These are phyloP conservation scores for Coix lacrymajobi DNA, from an alignment of 176 grass and related monocot genomes.

Conservation along the genomic window DNA sequence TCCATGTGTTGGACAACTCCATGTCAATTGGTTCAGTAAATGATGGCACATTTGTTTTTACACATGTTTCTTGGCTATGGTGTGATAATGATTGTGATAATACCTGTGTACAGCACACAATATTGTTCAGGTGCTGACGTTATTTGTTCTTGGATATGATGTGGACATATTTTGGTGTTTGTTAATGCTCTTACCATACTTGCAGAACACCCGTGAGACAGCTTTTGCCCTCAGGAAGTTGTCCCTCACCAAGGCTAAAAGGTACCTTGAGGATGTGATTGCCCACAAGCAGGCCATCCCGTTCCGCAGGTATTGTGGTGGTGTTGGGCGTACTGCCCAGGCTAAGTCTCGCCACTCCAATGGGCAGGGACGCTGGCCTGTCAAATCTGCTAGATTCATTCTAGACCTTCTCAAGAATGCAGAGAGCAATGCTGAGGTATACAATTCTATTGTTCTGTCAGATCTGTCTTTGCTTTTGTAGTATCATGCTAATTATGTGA, in stretches of 20 bases:
- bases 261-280: conserved; percentile 92
- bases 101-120: background rate
- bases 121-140: background rate
- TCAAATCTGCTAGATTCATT: no score
- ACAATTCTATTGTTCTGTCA: background rate
- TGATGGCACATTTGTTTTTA: conserved; percentile 32
- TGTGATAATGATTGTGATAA: background rate
- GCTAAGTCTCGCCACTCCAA: conserved; percentile 72
- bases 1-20: conserved; percentile 42
- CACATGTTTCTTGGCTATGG: background rate
- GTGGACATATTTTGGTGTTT: background rate
- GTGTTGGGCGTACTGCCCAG: conserved; percentile 89
- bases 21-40: conserved; percentile 81
- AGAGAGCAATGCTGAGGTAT: no score
- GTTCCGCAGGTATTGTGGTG: conserved; percentile 74
- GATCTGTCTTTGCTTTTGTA: background rate
- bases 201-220: conserved; percentile 87
- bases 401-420: no score
- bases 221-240: conserved; percentile 69
- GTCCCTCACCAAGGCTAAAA: conserved; percentile 68
- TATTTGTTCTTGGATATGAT: background rate
- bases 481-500: background rate
- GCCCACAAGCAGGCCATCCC: conserved; percentile 96
- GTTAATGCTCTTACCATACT: background rate
- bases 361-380: conserved; percentile 80